These are phyloP conservation scores for Eucalyptus tenuipes DNA, from an alignment of 345 rosid species.

Conservation along the genomic window DNA sequence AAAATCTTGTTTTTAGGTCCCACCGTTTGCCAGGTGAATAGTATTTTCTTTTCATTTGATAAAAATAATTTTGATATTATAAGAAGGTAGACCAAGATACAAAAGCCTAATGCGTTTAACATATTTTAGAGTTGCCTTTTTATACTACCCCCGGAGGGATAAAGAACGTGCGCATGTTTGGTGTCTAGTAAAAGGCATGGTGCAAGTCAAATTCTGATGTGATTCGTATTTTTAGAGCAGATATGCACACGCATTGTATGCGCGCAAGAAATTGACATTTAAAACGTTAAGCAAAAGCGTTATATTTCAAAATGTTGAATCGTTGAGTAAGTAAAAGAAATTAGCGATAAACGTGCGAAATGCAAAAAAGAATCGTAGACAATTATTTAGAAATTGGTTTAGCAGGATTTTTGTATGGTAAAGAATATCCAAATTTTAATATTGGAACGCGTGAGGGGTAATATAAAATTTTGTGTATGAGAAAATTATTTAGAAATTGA, in stretches of 20 bases:
- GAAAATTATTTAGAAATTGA: background rate
- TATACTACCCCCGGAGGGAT: background rate
- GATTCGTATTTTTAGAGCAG: background rate
- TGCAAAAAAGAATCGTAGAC: background rate
- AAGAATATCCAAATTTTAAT: background rate
- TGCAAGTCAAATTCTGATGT: background rate
- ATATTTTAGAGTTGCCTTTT: background rate
- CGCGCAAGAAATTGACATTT: background rate
- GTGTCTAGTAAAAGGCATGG: background rate
- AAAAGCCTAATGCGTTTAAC: background rate
- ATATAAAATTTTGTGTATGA: background rate
- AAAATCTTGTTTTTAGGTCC: background rate
- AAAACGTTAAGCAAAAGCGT: background rate
- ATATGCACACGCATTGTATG: background rate
- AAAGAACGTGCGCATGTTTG: background rate
- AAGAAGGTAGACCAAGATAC: background rate
- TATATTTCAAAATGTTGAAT: background rate
- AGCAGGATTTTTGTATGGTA: background rate
- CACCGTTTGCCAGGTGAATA: background rate
- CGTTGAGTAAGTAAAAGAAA: background rate
- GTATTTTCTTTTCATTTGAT: background rate
- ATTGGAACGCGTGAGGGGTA: background rate
- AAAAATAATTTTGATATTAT: background rate
- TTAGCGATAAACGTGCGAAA: background rate
- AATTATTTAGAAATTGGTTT: background rate